Conservation (phyloP, 768 basidiomycete species). For the Boletus speciosus region DNA sequence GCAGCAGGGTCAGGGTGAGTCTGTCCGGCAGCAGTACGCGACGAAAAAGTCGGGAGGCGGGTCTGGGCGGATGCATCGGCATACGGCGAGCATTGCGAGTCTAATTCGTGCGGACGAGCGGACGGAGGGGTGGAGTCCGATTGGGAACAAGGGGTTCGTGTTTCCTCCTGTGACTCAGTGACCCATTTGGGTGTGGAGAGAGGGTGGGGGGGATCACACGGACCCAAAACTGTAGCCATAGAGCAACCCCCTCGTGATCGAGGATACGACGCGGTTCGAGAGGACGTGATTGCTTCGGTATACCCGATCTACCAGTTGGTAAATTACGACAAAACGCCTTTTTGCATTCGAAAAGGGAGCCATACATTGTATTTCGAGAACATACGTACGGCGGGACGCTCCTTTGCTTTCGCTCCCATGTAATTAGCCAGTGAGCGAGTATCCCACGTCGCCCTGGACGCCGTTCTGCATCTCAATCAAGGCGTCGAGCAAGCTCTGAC, state of each 20-base stretch:
- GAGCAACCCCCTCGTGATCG: background rate
- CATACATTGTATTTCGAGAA: background rate
- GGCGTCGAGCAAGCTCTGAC: slow-evolving; percentile 56
- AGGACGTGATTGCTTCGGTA: background rate
- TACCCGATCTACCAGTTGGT: slow-evolving; percentile 8
- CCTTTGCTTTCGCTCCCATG: background rate
- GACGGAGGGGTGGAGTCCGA: slow-evolving; percentile 79
- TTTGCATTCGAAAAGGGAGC: background rate
- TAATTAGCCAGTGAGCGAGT: slow-evolving; percentile 43
- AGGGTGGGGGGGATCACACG: background rate
- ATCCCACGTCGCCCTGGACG: slow-evolving; percentile 43
- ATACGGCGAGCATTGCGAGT: slow-evolving; percentile 83
- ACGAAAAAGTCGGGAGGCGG: slow-evolving; percentile 13
- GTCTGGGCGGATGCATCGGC: slow-evolving; percentile 53
- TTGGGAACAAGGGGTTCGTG: slow-evolving; percentile 50
- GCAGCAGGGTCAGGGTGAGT: slow-evolving; percentile 1
- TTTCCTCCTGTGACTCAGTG: slow-evolving; percentile 40
- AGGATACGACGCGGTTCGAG: background rate
- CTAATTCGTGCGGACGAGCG: slow-evolving; percentile 74
- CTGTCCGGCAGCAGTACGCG: background rate
- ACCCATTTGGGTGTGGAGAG: background rate
- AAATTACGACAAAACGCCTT: background rate
- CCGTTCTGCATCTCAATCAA: slow-evolving; percentile 51
- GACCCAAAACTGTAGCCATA: background rate
- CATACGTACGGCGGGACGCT: too few relatives aligned